Conservation (phyloP, 2,329 filamentous ascomycete genomes). For the Aureobasidium sp. region DNA sequence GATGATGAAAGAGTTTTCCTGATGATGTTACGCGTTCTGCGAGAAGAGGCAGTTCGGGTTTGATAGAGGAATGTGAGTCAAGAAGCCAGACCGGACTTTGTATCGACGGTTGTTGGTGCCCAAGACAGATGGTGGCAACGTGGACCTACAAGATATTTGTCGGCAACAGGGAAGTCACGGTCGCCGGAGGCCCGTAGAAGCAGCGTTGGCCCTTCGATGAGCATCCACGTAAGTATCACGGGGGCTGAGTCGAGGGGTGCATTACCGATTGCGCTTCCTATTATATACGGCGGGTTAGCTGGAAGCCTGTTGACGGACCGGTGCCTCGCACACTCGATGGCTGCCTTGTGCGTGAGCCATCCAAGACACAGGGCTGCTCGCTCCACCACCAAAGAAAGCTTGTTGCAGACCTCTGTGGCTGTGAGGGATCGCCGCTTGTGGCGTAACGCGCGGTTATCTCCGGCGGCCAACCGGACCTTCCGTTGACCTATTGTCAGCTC, state of each 20-base stretch:
- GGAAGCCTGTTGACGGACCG: not conserved
- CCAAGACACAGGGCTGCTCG: not conserved
- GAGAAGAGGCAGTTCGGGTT: not conserved
- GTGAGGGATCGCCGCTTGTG: not conserved
- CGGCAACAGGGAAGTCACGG: slow-evolving; percentile 1
- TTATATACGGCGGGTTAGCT: slow-evolving; percentile 12
- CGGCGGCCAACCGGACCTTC: not conserved
- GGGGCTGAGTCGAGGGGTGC: slow-evolving; percentile 14
- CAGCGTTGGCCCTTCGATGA: not conserved
- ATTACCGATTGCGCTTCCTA: slow-evolving; percentile 7
- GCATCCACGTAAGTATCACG: slow-evolving; percentile 13
- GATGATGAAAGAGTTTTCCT: not conserved
- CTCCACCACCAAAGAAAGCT: slow-evolving; percentile 8
- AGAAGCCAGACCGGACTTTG: not conserved
- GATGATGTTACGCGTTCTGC: not conserved
- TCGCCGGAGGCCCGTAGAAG: not conserved
- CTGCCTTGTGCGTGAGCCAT: slow-evolving; percentile 7
- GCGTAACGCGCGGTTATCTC: not conserved
- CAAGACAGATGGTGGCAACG: slow-evolving; percentile 5
- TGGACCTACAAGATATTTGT: not conserved
- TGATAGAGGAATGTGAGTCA: not conserved
- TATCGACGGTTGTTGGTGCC: slow-evolving; percentile 3
- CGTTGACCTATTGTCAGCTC: not conserved
- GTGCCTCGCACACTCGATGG: not conserved
- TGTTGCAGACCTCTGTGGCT: slow-evolving; percentile 8